phyloP scores from a whole-genome alignment of 73 alveolate species.

The Symbiodinium pilosum region DNA sequence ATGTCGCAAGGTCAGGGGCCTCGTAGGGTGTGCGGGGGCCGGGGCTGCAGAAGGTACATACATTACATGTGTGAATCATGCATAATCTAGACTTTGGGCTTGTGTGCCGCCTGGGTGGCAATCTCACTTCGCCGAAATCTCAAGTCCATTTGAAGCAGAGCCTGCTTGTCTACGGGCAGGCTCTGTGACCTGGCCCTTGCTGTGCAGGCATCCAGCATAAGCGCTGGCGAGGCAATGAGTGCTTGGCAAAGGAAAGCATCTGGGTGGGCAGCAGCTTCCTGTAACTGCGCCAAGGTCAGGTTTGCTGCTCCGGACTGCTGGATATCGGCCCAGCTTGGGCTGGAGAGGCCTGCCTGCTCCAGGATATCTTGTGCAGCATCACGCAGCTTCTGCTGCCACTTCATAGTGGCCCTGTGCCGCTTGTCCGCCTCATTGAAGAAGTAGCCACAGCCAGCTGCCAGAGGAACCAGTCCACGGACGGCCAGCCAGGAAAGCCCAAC shows the following conservation, averaged over 20 bases:
- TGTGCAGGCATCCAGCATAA: neutral
- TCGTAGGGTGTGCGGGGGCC: too few species aligned
- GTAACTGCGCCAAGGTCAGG: neutral
- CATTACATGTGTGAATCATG: too few species aligned
- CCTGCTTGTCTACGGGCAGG: too few species aligned
- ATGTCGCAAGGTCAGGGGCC: too few species aligned
- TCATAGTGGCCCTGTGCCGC: neutral
- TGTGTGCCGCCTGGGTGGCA: too few species aligned
- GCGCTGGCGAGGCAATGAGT: neutral
- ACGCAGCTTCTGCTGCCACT: neutral
- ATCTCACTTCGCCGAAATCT: too few species aligned
- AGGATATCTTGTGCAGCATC: neutral
- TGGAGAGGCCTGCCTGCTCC: neutral
- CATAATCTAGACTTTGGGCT: too few species aligned
- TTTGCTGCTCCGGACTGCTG: neutral
- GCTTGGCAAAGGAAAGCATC: neutral
- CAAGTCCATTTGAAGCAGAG: too few species aligned
- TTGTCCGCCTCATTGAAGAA: neutral
- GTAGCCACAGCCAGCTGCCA: neutral
- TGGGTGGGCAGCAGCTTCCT: neutral
- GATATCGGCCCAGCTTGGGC: neutral
- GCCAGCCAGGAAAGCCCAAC: neutral
- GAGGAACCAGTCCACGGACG: neutral
- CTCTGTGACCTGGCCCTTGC: neutral
- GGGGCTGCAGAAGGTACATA: too few species aligned